A percentile compares a stretch with the other conserved stretches of the same genome.
Conservation (phyloP, 2,329 filamentous ascomycete species). For the Fusarium sp. region DNA sequence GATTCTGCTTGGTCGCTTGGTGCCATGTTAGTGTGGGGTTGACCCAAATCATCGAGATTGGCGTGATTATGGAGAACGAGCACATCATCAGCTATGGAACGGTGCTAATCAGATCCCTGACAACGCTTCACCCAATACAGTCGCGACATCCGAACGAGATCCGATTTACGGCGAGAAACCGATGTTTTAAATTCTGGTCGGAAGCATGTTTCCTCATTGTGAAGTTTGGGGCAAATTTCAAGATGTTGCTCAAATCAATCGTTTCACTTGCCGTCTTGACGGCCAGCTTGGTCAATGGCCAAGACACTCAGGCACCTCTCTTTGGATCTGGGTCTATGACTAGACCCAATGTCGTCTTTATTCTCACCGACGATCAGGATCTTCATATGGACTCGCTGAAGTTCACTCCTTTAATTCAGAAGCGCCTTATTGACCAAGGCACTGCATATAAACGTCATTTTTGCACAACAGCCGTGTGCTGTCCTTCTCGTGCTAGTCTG, state of each 20-base stretch:
- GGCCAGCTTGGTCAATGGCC: not conserved
- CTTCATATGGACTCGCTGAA: slow-evolving; percentile 71
- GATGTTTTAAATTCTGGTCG: not conserved
- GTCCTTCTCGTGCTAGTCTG: slow-evolving; percentile 74
- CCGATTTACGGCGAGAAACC: not conserved
- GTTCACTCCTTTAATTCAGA: slow-evolving; percentile 69
- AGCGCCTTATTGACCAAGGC: slow-evolving; percentile 69
- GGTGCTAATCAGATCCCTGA: not conserved
- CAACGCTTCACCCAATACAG: not conserved
- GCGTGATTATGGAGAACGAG: slow-evolving; percentile 20
- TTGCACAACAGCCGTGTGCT: slow-evolving; percentile 75
- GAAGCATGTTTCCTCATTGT: not conserved
- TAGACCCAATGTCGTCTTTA: slow-evolving; percentile 73
- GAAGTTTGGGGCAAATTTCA: not conserved
- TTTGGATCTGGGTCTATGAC: not conserved
- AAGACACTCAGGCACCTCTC: not conserved
- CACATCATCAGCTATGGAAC: slow-evolving; percentile 19
- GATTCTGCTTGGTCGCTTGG: not conserved
- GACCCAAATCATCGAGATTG: not conserved
- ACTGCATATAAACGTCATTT: slow-evolving; percentile 73
- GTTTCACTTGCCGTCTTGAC: not conserved
- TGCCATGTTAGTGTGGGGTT: not conserved
- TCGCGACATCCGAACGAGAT: slow-evolving; percentile 18
- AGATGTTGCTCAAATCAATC: not conserved
- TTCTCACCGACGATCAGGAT: slow-evolving; percentile 78